Percentiles rank a stretch among this genome's conserved stretches.
phyloP scores from a whole-genome alignment of 306 rosid species.

The Comarum palustre region DNA sequence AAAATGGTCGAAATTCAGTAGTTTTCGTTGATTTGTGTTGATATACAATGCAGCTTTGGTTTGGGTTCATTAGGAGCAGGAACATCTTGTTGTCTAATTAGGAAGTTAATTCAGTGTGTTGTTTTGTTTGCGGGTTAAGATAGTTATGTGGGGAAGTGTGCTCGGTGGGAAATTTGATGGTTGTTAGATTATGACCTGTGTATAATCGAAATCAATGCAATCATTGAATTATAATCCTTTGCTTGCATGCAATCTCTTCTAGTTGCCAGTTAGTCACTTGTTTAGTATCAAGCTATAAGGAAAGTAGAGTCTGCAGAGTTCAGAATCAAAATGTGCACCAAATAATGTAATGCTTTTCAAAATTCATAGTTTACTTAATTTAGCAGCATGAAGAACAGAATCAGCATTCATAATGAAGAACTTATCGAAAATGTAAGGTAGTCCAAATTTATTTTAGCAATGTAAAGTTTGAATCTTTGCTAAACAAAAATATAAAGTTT shows the following conservation, averaged over 20 bases:
- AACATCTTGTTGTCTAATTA: neutral
- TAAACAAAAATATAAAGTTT: neutral
- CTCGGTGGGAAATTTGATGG: neutral
- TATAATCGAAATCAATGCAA: neutral
- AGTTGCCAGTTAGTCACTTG: conserved; percentile 15
- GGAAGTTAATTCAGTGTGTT: neutral
- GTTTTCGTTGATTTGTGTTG: neutral
- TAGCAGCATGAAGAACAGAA: too few species aligned
- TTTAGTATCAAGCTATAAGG: neutral
- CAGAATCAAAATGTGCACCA: too few species aligned
- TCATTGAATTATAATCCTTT: neutral
- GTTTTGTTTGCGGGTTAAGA: neutral
- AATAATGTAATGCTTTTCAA: too few species aligned
- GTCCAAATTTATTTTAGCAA: neutral
- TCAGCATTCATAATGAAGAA: too few species aligned
- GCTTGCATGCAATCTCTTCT: neutral
- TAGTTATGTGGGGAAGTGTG: neutral
- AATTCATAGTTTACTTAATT: too few species aligned
- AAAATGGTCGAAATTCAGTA: neutral
- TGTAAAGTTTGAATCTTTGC: neutral
- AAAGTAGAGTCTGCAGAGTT: too few species aligned
- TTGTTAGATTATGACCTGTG: neutral
- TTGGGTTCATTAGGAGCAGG: neutral
- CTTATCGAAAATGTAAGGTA: too few species aligned
- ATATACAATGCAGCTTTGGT: neutral